Conservation (phyloP, 2,329 filamentous ascomycete genomes). For the Colletotrichum sansevieriae region DNA sequence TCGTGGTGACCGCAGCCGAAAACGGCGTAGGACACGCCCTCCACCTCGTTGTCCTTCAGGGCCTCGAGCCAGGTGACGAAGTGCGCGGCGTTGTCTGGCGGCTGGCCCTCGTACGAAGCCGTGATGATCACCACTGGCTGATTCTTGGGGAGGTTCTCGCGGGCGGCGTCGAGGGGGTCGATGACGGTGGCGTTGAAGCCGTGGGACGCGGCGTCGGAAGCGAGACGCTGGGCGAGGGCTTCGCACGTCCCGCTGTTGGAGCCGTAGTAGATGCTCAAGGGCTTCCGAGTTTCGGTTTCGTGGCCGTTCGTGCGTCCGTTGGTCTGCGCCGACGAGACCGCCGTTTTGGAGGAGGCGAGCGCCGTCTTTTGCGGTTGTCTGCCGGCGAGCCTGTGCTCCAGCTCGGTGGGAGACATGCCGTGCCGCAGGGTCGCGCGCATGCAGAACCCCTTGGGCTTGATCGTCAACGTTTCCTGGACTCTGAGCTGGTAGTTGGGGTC, state of each 20-base stretch:
- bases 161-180: conserved; percentile 69
- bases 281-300: conserved; percentile 45
- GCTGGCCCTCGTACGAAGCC: conserved; percentile 77
- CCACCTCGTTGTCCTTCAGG: conserved; percentile 58
- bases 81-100: conserved; percentile 75
- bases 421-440: conserved; percentile 68
- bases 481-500: conserved; percentile 68
- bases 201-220: conserved; percentile 64
- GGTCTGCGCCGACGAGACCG: not conserved
- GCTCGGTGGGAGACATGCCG: conserved; percentile 52
- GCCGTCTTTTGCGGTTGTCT: conserved; percentile 19
- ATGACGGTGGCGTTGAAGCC: conserved; percentile 67
- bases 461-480: conserved; percentile 67
- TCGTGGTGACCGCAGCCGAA: conserved; percentile 75
- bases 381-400: conserved; percentile 61
- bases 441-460: conserved; percentile 71
- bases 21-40: conserved; percentile 71
- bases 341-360: conserved; percentile 1
- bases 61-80: conserved; percentile 75
- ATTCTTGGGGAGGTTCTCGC: conserved; percentile 66
- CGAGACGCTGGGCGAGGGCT: conserved; percentile 71
- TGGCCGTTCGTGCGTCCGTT: conserved; percentile 34
- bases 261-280: conserved; percentile 74
- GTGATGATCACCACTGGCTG: conserved; percentile 73
- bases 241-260: conserved; percentile 79